Base-by-base conservation (phyloP, 352 stramenopile species). In the Phytophthora ramorum region DNA sequence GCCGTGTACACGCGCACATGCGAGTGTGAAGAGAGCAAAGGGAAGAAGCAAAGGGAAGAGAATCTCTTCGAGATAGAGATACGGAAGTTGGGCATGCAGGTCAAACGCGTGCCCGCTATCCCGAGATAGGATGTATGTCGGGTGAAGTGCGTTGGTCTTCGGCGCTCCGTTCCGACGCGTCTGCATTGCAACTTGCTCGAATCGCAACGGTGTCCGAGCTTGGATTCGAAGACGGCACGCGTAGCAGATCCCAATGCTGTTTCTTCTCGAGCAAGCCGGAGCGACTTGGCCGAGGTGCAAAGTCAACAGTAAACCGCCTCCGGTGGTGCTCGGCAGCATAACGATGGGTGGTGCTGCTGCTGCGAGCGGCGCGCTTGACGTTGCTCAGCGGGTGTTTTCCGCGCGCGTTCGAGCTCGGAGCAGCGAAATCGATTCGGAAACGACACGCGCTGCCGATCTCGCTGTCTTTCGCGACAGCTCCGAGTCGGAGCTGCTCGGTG, bases 151-250 rank as follows among this genome's bases (percentile, higher is more conserved):
- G 16, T 43, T 14, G 37, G 37, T 20, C 14, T 9, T 43, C 37
- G n/a, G 37, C 37, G 35, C 35, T 41, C 12, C 9, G 35, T 41
- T 41, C 32, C 54, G 26, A 40, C 48, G 28, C 60, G 37, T 58
- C 44, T 63, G 61, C 37, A 64, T 57, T 16, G 38, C 46, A 64
- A 59, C 46, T 24, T 37, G 41, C 41, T 32, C 22, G 43, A 58
- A 58, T 63, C 46, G 37, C 28, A 50, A 69, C 30, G 59, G 13
- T 51, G 57, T 13, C 55, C 10, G 10, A 30, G 20, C 19, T 35
- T 56, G 16, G 10, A 66, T 53, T 62, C 56, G 63, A 44, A 57
- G 34, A 54, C 16, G 37, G 56, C 58, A 66, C 49, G 63, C 20
- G 50, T 22, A 45, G 61, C 50, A 37, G 63, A 52, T 62, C 44